A percentile compares a stretch with the other conserved stretches of the same genome.
Conservation (phyloP, 345 rosid genomes). For the Theobroma cacao region DNA sequence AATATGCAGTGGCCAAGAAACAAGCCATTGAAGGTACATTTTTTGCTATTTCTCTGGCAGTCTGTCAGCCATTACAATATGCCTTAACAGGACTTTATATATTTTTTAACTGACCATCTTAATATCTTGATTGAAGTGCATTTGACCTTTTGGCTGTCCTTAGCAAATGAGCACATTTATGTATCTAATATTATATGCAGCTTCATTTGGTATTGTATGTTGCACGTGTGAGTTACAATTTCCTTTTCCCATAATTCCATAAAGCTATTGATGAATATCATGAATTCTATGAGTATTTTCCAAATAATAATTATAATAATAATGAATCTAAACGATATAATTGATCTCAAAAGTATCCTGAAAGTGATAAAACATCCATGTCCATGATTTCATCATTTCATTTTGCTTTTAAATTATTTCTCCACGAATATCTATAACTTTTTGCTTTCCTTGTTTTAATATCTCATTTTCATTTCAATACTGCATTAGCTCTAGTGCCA, state of each 20-base stretch:
- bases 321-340: not conserved
- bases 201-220: not conserved
- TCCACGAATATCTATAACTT: not conserved
- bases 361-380: not conserved
- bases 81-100: not conserved
- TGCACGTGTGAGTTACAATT: not conserved
- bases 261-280: not conserved
- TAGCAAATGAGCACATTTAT: not conserved
- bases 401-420: not conserved
- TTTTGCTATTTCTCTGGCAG: not conserved
- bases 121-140: not conserved
- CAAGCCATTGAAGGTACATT: slow-evolving; percentile 57
- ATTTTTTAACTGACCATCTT: not conserved
- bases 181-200: not conserved
- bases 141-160: not conserved
- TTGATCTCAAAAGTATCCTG: not conserved
- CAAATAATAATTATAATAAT: not conserved
- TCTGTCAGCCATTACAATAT: not conserved
- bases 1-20: slow-evolving; percentile 70
- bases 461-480: not conserved
- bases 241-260: not conserved
- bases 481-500: not conserved
- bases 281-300: not conserved
- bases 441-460: not conserved
- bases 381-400: not conserved